Conservation (phyloP, 495 filamentous ascomycete species). For the Xeromyces bisporus region DNA sequence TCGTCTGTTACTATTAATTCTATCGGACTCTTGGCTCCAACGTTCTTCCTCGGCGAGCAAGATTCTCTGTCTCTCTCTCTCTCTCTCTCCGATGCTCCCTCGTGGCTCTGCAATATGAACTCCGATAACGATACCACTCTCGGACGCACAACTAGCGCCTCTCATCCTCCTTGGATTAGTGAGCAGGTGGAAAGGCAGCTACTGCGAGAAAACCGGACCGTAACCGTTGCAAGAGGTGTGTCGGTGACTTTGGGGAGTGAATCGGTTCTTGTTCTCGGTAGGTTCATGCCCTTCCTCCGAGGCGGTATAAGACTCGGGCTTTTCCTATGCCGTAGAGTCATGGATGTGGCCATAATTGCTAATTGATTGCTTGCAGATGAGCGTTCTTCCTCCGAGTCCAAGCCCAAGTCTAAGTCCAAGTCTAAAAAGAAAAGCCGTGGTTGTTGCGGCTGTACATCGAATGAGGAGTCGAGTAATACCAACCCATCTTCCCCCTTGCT, state of each 20-base stretch:
- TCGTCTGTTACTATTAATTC: too few species aligned
- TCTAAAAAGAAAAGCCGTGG: too few species aligned
- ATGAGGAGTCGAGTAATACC: too few species aligned
- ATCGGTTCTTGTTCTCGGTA: constrained; percentile 47
- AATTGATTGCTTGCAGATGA: constrained; percentile 16
- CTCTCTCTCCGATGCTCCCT: neutral
- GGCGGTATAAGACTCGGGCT: too few species aligned
- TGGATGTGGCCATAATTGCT: too few species aligned
- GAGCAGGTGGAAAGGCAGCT: constrained; percentile 11
- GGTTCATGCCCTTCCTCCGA: constrained; percentile 8
- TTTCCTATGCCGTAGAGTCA: too few species aligned
- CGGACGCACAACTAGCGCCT: constrained; percentile 1
- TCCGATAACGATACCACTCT: constrained; percentile 8
- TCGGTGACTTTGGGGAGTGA: constrained; percentile 47
- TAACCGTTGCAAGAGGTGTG: constrained; percentile 40
- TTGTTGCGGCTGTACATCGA: too few species aligned
- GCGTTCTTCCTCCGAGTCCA: constrained; percentile 14
- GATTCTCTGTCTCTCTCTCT: too few species aligned
- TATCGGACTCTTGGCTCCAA: too few species aligned
- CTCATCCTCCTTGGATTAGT: constrained; percentile 5
- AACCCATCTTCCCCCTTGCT: too few species aligned
- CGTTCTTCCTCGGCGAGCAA: too few species aligned
- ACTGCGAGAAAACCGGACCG: constrained; percentile 23
- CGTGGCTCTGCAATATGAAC: constrained; percentile 11
- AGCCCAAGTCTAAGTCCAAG: too few species aligned